A percentile compares a stretch with the other conserved stretches of the same genome.
These are phyloP conservation scores for Geranium brycei DNA, from an alignment of 345 rosid genomes.

Conservation along the genomic window DNA sequence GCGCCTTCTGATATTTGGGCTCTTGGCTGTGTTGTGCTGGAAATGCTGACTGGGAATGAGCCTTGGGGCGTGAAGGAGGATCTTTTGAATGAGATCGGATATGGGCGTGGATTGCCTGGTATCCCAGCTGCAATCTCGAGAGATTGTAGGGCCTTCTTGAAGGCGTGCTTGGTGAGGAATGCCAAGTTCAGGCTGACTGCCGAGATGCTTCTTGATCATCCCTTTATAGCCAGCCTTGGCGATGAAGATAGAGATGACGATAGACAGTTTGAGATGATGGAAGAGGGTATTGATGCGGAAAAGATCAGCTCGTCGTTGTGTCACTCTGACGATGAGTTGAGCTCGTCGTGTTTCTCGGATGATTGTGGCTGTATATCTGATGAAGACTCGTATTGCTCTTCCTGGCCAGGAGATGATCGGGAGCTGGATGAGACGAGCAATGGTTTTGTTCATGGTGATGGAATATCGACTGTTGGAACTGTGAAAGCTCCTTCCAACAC, in stretches of 20 bases:
- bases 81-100: constrained; percentile 7
- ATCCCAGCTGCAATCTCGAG: constrained; percentile 14
- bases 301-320: not conserved
- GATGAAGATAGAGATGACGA: not conserved
- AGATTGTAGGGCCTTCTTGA: constrained; percentile 19
- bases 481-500: not conserved
- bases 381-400: not conserved
- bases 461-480: not conserved
- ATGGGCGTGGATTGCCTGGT: constrained; percentile 6
- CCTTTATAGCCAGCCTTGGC: constrained; percentile 15
- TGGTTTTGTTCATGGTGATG: too few species aligned
- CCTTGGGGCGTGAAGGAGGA: constrained; percentile 19
- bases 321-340: not conserved
- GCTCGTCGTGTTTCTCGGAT: not conserved
- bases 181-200: constrained; percentile 14
- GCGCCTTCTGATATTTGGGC: constrained; percentile 37
- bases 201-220: constrained; percentile 17
- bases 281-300: constrained; percentile 5
- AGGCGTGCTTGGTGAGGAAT: constrained; percentile 13
- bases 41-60: constrained; percentile 31
- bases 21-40: constrained; percentile 35
- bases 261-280: not conserved
- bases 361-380: not conserved
- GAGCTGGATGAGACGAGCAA: not conserved
- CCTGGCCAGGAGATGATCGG: not conserved